Evolutionary conservation across 169 alveolate genomes (phyloP).

Genomic region (Toxoplasma gondii): DNA sequence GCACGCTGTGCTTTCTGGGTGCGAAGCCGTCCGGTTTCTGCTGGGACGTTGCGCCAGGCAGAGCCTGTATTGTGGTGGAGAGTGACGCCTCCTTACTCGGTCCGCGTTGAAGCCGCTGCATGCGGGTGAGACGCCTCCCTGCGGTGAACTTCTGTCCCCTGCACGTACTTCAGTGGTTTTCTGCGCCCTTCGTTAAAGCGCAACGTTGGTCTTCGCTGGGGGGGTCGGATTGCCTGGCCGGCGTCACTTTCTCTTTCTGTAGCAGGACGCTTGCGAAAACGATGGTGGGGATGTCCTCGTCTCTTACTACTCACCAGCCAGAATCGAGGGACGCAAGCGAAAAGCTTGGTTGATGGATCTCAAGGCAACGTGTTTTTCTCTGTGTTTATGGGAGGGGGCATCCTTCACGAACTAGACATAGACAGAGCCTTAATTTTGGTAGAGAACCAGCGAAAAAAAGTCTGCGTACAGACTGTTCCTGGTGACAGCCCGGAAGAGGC

Average conservation of each 20-base stretch:
- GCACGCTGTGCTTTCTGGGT: not conserved
- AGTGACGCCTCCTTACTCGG: not conserved
- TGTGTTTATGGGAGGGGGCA: not conserved
- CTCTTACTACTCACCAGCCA: slow-evolving; percentile 2
- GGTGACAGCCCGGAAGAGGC: not conserved
- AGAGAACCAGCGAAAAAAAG: not conserved
- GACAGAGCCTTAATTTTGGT: not conserved
- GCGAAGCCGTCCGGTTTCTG: not conserved
- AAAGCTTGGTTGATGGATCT: not conserved
- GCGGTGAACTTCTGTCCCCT: not conserved
- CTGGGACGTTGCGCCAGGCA: not conserved
- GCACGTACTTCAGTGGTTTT: not conserved
- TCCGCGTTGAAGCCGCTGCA: not conserved
- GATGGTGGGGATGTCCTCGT: slow-evolving; percentile 10
- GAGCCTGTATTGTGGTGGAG: not conserved
- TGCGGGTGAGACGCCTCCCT: slow-evolving; percentile 1
- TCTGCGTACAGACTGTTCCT: not conserved
- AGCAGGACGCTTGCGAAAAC: not conserved
- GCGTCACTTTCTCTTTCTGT: not conserved
- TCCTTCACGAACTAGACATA: not conserved
- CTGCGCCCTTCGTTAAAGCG: not conserved
- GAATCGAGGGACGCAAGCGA: not conserved
- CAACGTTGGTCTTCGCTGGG: not conserved
- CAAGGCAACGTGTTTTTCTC: not conserved
- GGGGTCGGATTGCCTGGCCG: not conserved